Conservation (phyloP, 768 basidiomycete genomes). For the Daedaleopsis sinensis region DNA sequence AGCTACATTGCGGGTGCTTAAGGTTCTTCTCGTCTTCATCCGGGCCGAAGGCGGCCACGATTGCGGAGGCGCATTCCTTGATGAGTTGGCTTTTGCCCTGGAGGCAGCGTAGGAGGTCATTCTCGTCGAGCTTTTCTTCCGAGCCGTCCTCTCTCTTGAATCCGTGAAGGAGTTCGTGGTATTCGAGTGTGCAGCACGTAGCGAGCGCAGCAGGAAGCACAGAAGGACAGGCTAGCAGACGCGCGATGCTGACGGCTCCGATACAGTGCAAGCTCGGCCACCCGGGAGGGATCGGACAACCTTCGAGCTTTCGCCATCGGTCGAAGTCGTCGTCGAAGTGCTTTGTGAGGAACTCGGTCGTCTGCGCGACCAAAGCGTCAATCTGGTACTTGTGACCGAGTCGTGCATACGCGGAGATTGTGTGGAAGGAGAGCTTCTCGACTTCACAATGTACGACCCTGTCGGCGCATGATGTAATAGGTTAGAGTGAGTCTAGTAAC, state of each 20-base stretch:
- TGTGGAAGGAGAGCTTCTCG: not conserved
- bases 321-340: not conserved
- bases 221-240: not conserved
- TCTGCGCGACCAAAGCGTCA: not conserved
- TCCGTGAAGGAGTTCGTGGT: not conserved
- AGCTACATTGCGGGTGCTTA: too few species aligned
- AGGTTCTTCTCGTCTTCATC: too few species aligned
- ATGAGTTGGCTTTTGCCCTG: not conserved
- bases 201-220: not conserved
- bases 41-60: too few species aligned
- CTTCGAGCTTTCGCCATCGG: not conserved
- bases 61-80: too few species aligned
- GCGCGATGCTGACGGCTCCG: not conserved
- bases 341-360: not conserved
- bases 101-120: not conserved
- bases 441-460: not conserved
- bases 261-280: not conserved
- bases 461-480: not conserved
- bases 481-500: not conserved
- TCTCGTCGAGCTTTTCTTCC: not conserved
- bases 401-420: not conserved
- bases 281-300: not conserved
- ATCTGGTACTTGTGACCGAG: constrained; percentile 5
- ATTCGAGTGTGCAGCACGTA: not conserved
- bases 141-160: not conserved